These are phyloP conservation scores for Paraphaeosphaeria sporulosa DNA, from an alignment of 2,329 filamentous ascomycete genomes.

Conservation along the genomic window DNA sequence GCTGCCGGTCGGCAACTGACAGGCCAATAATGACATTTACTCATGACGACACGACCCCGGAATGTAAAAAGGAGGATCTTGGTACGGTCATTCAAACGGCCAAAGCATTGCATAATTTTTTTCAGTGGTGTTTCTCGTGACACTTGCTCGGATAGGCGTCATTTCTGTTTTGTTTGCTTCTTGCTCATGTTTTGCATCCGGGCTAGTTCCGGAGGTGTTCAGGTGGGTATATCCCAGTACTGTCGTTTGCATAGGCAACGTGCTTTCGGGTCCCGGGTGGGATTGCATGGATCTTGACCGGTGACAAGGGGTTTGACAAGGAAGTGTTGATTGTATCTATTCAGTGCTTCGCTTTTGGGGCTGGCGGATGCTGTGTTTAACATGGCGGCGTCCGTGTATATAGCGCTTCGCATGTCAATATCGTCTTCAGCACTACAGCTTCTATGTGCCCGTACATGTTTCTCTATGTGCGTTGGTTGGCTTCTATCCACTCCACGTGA, in stretches of 20 bases:
- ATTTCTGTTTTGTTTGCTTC: background rate
- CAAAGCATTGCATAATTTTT: slow-evolving; percentile 9
- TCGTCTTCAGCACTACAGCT: background rate
- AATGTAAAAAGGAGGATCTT: slow-evolving; percentile 9
- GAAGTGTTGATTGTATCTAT: background rate
- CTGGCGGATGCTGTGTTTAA: background rate
- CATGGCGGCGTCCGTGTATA: background rate
- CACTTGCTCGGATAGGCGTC: background rate
- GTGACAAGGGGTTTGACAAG: slow-evolving; percentile 8
- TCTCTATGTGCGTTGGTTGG: background rate
- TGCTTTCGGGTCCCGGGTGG: background rate
- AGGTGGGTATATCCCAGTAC: slow-evolving; percentile 15
- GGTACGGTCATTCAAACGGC: background rate
- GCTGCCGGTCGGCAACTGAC: slow-evolving; percentile 54
- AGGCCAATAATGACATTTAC: slow-evolving; percentile 20
- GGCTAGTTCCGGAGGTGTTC: slow-evolving; percentile 10
- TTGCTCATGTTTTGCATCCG: slow-evolving; percentile 7
- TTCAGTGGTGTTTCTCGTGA: background rate
- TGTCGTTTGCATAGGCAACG: slow-evolving; percentile 1
- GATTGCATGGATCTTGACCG: background rate
- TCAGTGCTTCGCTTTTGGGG: background rate
- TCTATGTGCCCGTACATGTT: background rate
- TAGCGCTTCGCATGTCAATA: slow-evolving; percentile 12
- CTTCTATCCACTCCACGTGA: no score
- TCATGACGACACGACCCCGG: slow-evolving; percentile 36